These are phyloP conservation scores for Leccinum pallidistipes DNA, from an alignment of 1,284 basidiomycete species.

Conservation along the genomic window DNA sequence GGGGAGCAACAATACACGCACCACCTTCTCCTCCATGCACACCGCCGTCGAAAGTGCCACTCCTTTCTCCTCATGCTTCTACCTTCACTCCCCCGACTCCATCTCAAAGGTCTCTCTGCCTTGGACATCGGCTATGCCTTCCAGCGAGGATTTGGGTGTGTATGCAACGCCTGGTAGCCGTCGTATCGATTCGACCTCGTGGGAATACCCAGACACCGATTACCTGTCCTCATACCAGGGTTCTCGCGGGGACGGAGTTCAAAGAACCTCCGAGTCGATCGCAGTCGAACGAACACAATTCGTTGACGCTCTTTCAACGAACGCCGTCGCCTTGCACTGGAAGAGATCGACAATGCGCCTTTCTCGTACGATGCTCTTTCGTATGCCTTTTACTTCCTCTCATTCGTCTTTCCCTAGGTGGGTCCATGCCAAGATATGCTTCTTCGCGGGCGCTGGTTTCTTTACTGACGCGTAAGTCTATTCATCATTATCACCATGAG, in stretches of 20 bases:
- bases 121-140: conserved; percentile 40
- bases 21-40: conserved; percentile 64
- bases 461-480: conserved; percentile 27
- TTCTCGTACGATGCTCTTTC: conserved; percentile 22
- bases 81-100: conserved; percentile 45
- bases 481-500: not conserved
- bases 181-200: conserved; percentile 29
- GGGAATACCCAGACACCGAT: conserved; percentile 36
- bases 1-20: conserved; percentile 48
- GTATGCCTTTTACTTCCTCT: not conserved
- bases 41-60: conserved; percentile 66
- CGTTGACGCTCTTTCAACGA: conserved; percentile 22
- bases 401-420: conserved; percentile 14
- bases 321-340: conserved; percentile 19
- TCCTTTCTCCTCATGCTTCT: conserved; percentile 53
- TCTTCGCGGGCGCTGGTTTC: conserved; percentile 25
- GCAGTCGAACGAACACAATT: not conserved
- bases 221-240: conserved; percentile 34
- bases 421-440: conserved; percentile 26
- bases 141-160: conserved; percentile 41
- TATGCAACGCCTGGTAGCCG: conserved; percentile 38
- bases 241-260: no score
- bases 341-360: conserved; percentile 19
- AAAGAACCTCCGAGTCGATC: not conserved
- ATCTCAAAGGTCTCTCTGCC: conserved; percentile 40